Base-by-base conservation (phyloP, 352 stramenopile species). In the Plasmopara halstedii region DNA sequence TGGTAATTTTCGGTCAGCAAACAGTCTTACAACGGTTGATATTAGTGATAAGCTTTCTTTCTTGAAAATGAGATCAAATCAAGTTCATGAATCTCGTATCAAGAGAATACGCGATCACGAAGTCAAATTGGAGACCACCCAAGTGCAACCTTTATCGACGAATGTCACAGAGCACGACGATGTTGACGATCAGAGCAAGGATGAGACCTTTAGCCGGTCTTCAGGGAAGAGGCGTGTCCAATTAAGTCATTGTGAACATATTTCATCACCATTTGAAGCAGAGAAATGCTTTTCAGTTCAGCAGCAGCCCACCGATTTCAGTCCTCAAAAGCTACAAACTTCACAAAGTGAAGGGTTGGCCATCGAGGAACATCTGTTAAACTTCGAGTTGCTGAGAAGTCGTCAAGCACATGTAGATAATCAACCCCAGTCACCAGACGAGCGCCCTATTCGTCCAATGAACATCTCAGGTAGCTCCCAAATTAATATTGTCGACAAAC, bases 41-140 rank as follows among this genome's bases (percentile, higher is more conserved):
- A 67, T 81, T 11, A 46, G 60, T 2, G 64, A 73, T 4, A 88
- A 85, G 22, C 46, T 90, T 15, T 50, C 61, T 34, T 53, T 64
- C 2, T 57, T 90, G 19, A 87, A 83, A 56, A 63, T 64, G 35
- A 88, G 85, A 58, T 62, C 73, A 2, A 64, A 58, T 23, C 51
- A 78, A 14, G 36, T 84, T 14, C 64, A 66, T 4, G 73, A 66
- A 6, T 47, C 61, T n/a, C 80, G 69, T 42, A 44, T 48, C 3
- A 83, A 74, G 33, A 66, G 67, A 19, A 20, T 64, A 40, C 37
- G 46, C 1, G 22, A 42, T 8, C 33, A 46, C 13, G 40, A 21
- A 11, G 44, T 57, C 42, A 52, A 56, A 42, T 3, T n/a, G 27
- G 6, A 43, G 15, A 43, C 22, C 4, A 23, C 46, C 10, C 26